These are phyloP conservation scores for Protea cynaroides DNA, from an alignment of 164 flowering plant genomes.

Conservation along the genomic window DNA sequence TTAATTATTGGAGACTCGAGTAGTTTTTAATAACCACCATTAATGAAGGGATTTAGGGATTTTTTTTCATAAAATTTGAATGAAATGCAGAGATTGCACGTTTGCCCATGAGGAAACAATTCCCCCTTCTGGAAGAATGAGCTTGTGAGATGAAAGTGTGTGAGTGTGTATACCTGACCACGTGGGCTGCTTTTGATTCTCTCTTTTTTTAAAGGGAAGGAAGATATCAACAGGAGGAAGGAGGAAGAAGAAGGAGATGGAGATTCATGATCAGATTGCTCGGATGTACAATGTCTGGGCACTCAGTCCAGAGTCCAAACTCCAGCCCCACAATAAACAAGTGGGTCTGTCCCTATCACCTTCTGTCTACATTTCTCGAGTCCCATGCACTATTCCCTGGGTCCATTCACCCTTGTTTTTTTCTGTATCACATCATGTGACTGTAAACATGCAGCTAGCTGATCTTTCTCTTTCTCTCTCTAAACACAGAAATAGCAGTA, in stretches of 20 bases:
- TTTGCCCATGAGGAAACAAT: not conserved
- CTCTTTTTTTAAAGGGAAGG: too few species aligned
- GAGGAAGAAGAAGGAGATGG: not conserved
- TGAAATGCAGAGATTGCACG: not conserved
- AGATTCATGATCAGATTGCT: not conserved
- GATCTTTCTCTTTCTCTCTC: not conserved
- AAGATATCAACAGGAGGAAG: too few species aligned
- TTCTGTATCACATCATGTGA: not conserved
- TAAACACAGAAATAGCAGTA: not conserved
- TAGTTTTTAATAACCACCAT: too few species aligned
- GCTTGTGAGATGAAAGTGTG: too few species aligned
- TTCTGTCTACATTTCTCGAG: not conserved
- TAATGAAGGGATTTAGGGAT: too few species aligned
- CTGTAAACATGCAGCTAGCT: not conserved
- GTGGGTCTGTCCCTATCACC: not conserved
- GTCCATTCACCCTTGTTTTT: not conserved
- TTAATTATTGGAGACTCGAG: too few species aligned
- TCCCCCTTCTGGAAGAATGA: not conserved
- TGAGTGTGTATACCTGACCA: not conserved
- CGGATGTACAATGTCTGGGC: not conserved
- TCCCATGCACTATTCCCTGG: not conserved
- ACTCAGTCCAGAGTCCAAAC: not conserved
- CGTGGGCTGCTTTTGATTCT: not conserved
- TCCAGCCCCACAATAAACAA: not conserved
- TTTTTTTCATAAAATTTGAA: too few species aligned